A percentile compares a stretch with the other conserved stretches of the same genome.
Evolutionary conservation across 176 grass and related monocot species (phyloP).

Genomic region (Triticum timopheevii): DNA sequence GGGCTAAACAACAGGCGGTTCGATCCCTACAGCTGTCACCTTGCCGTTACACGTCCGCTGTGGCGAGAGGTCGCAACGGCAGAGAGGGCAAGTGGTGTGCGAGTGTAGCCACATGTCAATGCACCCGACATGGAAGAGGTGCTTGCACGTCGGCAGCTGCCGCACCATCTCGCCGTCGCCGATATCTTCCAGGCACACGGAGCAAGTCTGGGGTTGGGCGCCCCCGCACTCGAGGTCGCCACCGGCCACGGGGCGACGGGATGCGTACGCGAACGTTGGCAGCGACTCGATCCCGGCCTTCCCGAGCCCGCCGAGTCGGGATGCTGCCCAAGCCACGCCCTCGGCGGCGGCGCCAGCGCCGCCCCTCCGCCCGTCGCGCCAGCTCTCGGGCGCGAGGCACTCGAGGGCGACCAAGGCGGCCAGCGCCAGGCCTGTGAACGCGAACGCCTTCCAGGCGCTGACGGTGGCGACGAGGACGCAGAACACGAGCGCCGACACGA

Average conservation of each 20-base stretch:
- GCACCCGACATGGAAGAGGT: constrained; percentile 45
- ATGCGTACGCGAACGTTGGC: constrained; percentile 27
- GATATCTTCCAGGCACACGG: constrained; percentile 13
- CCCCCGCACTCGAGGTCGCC: neutral
- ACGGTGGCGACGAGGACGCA: constrained; percentile 30
- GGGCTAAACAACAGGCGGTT: neutral
- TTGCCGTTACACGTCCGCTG: neutral
- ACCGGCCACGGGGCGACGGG: neutral
- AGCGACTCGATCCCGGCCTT: constrained; percentile 13
- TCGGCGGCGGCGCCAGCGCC: neutral
- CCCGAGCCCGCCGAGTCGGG: neutral
- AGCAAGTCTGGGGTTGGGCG: neutral
- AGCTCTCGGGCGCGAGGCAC: neutral
- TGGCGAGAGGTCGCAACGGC: constrained; percentile 34
- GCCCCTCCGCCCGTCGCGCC: neutral
- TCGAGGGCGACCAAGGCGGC: neutral
- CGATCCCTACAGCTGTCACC: neutral
- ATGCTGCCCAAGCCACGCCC: no score
- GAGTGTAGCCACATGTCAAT: constrained; percentile 53
- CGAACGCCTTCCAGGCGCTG: constrained; percentile 27
- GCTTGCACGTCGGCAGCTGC: constrained; percentile 34
- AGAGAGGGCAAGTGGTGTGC: constrained; percentile 34
- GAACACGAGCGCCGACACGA: constrained; percentile 16
- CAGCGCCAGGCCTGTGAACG: neutral
- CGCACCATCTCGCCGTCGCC: constrained; percentile 29